Evolutionary conservation across 495 filamentous ascomycete species (phyloP).

Genomic region (Physcia stellaris): DNA sequence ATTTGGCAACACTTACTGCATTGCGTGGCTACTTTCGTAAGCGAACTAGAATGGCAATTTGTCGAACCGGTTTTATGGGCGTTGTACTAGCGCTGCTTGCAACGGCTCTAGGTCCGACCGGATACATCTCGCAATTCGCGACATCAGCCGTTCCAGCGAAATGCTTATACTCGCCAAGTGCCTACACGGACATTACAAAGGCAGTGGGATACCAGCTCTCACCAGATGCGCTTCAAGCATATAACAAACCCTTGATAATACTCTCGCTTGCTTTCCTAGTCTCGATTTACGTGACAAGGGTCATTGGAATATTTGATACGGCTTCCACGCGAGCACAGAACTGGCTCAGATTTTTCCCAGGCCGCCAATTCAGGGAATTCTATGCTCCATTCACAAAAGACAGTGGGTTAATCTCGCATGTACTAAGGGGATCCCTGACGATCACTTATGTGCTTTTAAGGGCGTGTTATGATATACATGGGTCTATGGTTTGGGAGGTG

Average conservation of each 20-base stretch:
- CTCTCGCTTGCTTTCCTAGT: neutral
- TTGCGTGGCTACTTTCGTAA: slow-evolving; percentile 12
- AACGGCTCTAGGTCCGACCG: neutral
- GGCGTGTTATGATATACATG: neutral
- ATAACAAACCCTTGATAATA: neutral
- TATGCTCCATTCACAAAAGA: neutral
- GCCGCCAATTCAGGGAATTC: neutral
- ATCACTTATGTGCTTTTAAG: neutral
- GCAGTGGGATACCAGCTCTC: neutral
- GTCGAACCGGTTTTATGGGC: slow-evolving; percentile 2
- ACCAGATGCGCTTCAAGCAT: neutral
- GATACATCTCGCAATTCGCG: neutral
- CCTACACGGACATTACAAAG: neutral
- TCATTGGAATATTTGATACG: neutral
- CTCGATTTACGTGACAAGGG: neutral
- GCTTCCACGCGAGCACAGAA: neutral
- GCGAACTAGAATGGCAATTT: slow-evolving; percentile 1
- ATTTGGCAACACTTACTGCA: slow-evolving; percentile 21
- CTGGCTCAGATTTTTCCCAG: neutral
- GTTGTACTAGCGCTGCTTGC: neutral
- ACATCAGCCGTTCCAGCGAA: neutral
- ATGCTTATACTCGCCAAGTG: neutral
- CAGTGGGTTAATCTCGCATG: neutral
- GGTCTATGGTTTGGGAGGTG: slow-evolving; percentile 1
- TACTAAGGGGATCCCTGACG: neutral